A percentile compares a stretch with the other conserved stretches of the same genome.
Conservation (phyloP, 140 eudicot genomes). For the Cichorium intybus region DNA sequence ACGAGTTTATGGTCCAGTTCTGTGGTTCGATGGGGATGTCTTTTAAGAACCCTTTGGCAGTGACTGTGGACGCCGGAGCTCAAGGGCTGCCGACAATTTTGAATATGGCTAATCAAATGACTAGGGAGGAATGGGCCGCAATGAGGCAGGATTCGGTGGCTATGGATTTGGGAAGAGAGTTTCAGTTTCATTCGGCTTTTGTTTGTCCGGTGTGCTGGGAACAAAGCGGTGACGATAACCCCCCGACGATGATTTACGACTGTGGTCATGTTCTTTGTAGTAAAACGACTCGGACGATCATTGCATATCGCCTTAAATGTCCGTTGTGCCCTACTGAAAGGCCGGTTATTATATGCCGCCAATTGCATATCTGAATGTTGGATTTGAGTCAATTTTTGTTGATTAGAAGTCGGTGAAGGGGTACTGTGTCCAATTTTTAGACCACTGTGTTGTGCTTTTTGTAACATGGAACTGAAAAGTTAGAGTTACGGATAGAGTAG, state of each 20-base stretch:
- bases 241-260: conserved; percentile 57
- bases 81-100: conserved; percentile 61
- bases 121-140: conserved; percentile 50
- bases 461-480: too few species aligned
- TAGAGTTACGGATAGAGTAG: too few species aligned
- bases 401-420: background rate
- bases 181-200: conserved; percentile 56
- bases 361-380: conserved; percentile 28
- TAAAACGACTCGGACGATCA: conserved; percentile 42
- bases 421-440: too few species aligned
- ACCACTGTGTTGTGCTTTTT: too few species aligned
- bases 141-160: conserved; percentile 59
- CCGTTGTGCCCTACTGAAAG: conserved; percentile 50
- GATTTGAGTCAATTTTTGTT: background rate
- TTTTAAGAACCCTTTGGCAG: conserved; percentile 38
- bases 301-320: too few species aligned
- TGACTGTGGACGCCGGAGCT: conserved; percentile 53
- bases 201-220: conserved; percentile 71
- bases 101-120: conserved; percentile 57
- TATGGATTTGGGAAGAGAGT: conserved; percentile 50
- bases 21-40: conserved; percentile 49
- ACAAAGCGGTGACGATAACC: conserved; percentile 56
- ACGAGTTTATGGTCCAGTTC: conserved; percentile 41
- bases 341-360: conserved; percentile 43
- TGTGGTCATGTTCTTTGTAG: conserved; percentile 67